Base-by-base conservation (phyloP, 306 rosid species). In the Casuarina cunninghamiana region DNA sequence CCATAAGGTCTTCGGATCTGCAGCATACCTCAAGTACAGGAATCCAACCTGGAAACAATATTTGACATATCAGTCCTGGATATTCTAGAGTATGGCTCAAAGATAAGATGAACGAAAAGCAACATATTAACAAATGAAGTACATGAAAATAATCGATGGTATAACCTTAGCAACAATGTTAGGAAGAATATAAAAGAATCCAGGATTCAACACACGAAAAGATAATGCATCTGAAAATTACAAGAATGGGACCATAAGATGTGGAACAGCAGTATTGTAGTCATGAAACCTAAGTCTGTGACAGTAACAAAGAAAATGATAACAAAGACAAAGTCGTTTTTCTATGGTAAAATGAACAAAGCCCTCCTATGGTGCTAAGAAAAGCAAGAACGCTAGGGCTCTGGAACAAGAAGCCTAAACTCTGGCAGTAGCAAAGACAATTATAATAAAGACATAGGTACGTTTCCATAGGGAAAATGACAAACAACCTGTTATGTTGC, bases 11-110 rank as follows among this genome's bases (percentile, higher is more conserved):
- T 93, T 96, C 2, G 99, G 90, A 83, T 96, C 99, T 48, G 87
- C 98, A 74, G 88, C 91, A 86, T 93, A 96, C 81, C 99, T 90
- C 89, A 96, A 77, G 84, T 96, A 96, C 71, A 96, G 99, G 85
- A 96, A 96, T 55, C 99, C 99, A 85, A 93, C 44, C 98, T 96
- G 86, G 45, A 83, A 83, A 74, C 21, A 75, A 78, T 19, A 82
- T 53, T 51, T 72, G 19, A 58, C 41, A 84, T 38, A 54, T 79
- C 66, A 87, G 44, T 37, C 44, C 71, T 10, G 42, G 71, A 67
- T 13, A 67, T 67, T 17, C 32, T 38, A 46, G 10, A 60, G 6
- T 50, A 45, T 61, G 17, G 78, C 42, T 69, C 35, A 42, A 26
- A 38, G 10, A 17, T 41, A 13, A 57, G 38, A 80, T 58, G 17